Conservation (phyloP, 352 stramenopile genomes). For the Phytophthora quininea region DNA sequence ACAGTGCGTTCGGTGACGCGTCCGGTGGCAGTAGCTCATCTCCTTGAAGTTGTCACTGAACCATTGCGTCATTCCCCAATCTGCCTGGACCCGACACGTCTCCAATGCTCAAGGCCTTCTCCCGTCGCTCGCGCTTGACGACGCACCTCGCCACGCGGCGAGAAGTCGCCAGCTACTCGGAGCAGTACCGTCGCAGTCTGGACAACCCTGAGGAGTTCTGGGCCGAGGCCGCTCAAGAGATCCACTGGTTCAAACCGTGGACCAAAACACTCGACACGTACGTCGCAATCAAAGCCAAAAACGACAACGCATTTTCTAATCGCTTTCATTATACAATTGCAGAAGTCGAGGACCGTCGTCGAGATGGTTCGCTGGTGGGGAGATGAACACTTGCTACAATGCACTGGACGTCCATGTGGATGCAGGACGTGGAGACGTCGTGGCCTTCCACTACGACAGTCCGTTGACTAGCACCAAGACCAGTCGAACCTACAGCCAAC, state of each 20-base stretch:
- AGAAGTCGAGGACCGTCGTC: conserved; percentile 42
- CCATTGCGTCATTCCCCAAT: conserved; percentile 28
- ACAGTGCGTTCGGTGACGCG: not conserved
- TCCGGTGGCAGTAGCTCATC: conserved; percentile 22
- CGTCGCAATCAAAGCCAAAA: conserved; percentile 6
- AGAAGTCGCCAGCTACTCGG: conserved; percentile 42
- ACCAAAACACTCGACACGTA: conserved; percentile 50
- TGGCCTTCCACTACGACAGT: conserved; percentile 68
- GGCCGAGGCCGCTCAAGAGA: conserved; percentile 54
- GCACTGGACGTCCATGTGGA: conserved; percentile 64
- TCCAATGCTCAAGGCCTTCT: conserved; percentile 20
- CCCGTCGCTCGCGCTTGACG: conserved; percentile 4
- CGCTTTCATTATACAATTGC: conserved; percentile 1
- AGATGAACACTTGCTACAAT: conserved; percentile 81
- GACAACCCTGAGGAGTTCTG: conserved; percentile 53
- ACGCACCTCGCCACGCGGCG: conserved; percentile 7
- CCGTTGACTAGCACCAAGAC: conserved; percentile 63
- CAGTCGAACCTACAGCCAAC: conserved; percentile 73
- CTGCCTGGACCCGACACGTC: conserved; percentile 9
- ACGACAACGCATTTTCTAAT: not conserved
- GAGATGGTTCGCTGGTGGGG: conserved; percentile 59
- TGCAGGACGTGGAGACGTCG: conserved; percentile 53
- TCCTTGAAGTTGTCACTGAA: not conserved
- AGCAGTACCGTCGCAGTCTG: conserved; percentile 52
- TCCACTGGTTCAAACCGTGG: conserved; percentile 63